Percentiles rank a stretch among this genome's conserved stretches.
Conservation (phyloP, 163 green algal species). For the Scenedesmus sp. region DNA sequence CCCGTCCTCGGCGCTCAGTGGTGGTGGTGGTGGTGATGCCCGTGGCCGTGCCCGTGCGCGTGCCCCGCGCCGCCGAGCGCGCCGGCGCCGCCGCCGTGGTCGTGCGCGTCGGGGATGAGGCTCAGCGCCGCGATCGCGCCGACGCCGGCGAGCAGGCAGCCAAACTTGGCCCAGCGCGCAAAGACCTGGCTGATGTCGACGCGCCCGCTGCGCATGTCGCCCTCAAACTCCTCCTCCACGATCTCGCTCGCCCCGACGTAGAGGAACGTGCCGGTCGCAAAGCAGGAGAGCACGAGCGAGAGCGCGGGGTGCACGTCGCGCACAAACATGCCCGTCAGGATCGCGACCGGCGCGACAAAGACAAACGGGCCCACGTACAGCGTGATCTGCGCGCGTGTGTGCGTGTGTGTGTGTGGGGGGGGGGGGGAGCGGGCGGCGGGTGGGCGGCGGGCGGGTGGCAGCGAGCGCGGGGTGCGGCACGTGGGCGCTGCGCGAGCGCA, state of each 20-base stretch:
- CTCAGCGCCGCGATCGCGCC: constrained; percentile 48
- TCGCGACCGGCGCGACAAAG: constrained; percentile 51
- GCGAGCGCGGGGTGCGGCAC: background rate
- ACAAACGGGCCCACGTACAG: constrained; percentile 56
- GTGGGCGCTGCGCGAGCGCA: background rate
- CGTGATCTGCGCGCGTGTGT: constrained; percentile 51
- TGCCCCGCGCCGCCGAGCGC: background rate
- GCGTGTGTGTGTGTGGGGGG: too few relatives aligned
- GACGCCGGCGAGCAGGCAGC: constrained; percentile 50
- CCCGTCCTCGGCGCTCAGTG: too few relatives aligned
- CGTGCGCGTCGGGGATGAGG: constrained; percentile 49
- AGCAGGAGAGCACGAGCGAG: constrained; percentile 56
- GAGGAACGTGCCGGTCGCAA: constrained; percentile 63
- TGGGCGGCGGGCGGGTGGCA: too few relatives aligned
- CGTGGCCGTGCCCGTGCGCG: background rate
- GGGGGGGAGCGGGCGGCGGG: background rate
- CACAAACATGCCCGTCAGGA: constrained; percentile 47
- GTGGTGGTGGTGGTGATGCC: constrained; percentile 41
- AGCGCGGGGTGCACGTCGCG: constrained; percentile 39
- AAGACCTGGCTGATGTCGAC: constrained; percentile 51
- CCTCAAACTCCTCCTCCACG: constrained; percentile 62
- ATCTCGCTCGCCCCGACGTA: constrained; percentile 64
- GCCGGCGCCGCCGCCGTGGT: constrained; percentile 16
- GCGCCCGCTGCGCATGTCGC: constrained; percentile 51
- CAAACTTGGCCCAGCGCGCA: constrained; percentile 57